Conservation (phyloP, 352 stramenopile species). For the Phytopythium montanum region DNA sequence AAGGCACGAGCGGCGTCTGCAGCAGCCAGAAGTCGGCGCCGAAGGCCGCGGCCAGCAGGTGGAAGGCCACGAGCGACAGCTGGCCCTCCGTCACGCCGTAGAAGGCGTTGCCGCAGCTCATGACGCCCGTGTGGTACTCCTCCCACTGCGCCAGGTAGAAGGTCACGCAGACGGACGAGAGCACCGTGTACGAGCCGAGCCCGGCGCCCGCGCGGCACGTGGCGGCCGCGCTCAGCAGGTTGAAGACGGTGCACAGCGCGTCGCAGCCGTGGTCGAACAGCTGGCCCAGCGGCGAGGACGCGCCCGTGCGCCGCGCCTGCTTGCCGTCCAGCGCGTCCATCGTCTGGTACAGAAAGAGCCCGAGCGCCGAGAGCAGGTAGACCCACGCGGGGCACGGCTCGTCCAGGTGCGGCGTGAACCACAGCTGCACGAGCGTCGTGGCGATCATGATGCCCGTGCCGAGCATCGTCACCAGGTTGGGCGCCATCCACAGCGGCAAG, state of each 20-base stretch:
- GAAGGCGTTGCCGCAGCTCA: conserved; percentile 85
- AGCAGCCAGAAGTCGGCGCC: conserved; percentile 55
- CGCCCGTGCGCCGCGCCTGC: conserved; percentile 93
- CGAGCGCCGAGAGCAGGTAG: conserved; percentile 71
- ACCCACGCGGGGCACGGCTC: conserved; percentile 69
- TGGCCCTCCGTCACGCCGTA: conserved; percentile 86
- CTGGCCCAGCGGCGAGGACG: conserved; percentile 94
- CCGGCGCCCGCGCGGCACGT: conserved; percentile 53
- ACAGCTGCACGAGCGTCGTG: conserved; percentile 78
- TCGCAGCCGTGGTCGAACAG: conserved; percentile 98
- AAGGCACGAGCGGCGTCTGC: conserved; percentile 32
- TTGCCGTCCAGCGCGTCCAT: conserved; percentile 99
- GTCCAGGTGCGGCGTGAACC: conserved; percentile 61
- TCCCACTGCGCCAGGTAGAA: conserved; percentile 89
- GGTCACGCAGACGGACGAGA: conserved; percentile 75
- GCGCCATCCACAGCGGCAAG: conserved; percentile 87
- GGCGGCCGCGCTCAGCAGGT: conserved; percentile 68
- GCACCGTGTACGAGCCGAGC: conserved; percentile 40
- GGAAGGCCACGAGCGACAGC: conserved; percentile 64
- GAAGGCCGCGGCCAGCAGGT: conserved; percentile 54
- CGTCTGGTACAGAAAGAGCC: conserved; percentile 95
- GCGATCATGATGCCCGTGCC: conserved; percentile 75
- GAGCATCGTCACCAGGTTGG: conserved; percentile 90
- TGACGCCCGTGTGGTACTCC: conserved; percentile 87
- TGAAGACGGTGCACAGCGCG: conserved; percentile 80